Conservation (phyloP, 139 green algal species). For the Yamagishiella unicocca region DNA sequence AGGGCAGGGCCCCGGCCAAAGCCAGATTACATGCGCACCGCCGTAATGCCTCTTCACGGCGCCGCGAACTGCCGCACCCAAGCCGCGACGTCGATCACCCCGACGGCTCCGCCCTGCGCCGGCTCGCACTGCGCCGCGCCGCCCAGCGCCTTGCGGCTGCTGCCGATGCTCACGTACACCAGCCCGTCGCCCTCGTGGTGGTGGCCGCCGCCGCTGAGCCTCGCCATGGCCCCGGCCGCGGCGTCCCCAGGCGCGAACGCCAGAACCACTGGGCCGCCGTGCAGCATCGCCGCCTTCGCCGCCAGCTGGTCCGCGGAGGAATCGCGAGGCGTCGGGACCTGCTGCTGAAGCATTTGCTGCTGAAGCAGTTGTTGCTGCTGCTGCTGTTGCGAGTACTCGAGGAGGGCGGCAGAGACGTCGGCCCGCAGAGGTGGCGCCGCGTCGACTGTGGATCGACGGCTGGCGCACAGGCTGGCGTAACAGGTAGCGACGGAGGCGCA, state of each 20-base stretch:
- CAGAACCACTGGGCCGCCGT: too few species aligned
- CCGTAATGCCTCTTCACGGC: too few species aligned
- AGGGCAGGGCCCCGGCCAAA: too few species aligned
- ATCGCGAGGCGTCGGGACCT: too few species aligned
- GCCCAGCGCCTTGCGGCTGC: constrained; percentile 17
- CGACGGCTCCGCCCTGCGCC: neutral
- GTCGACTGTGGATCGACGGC: constrained; percentile 4
- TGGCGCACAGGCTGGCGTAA: constrained; percentile 10
- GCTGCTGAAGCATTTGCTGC: too few species aligned
- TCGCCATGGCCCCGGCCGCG: neutral
- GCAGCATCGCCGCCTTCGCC: too few species aligned
- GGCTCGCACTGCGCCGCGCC: neutral
- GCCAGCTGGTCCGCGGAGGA: too few species aligned
- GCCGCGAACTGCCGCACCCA: neutral
- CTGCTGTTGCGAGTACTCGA: too few species aligned
- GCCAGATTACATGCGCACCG: too few species aligned
- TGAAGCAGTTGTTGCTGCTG: too few species aligned
- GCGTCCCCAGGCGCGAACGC: too few species aligned
- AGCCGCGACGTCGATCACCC: neutral
- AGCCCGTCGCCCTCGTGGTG: constrained; percentile 14
- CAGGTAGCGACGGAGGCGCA: neutral
- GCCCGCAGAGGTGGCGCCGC: neutral
- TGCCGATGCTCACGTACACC: constrained; percentile 34
- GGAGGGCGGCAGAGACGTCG: too few species aligned
- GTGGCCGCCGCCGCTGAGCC: neutral